These are phyloP conservation scores for Fusarium nisikadoi DNA, from an alignment of 2,329 filamentous ascomycete species.

Conservation along the genomic window DNA sequence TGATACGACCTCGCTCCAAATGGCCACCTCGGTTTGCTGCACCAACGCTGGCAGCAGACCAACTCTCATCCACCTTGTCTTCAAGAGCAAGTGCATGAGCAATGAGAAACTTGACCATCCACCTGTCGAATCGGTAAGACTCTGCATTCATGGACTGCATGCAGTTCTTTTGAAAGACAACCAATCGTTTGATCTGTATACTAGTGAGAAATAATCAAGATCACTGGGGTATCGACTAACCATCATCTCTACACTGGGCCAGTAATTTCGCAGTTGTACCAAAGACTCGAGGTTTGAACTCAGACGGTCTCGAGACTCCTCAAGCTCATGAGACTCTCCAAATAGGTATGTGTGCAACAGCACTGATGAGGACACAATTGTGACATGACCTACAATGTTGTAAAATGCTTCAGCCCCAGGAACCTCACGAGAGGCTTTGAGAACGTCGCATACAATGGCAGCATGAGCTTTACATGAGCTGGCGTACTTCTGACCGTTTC, in stretches of 20 bases:
- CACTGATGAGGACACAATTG: slow-evolving; percentile 50
- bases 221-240: slow-evolving; percentile 4
- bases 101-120: slow-evolving; percentile 58
- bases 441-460: slow-evolving; percentile 44
- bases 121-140: slow-evolving; percentile 57
- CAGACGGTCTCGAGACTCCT: slow-evolving; percentile 38
- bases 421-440: slow-evolving; percentile 41
- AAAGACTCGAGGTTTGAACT: slow-evolving; percentile 49
- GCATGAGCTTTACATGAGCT: slow-evolving; percentile 47
- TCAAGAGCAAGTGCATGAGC: slow-evolving; percentile 48
- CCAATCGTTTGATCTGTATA: slow-evolving; percentile 46
- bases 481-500: slow-evolving; percentile 46
- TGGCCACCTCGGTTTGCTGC: slow-evolving; percentile 3
- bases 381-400: slow-evolving; percentile 50
- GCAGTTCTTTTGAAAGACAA: slow-evolving; percentile 49
- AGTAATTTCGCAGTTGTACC: slow-evolving; percentile 47
- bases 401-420: slow-evolving; percentile 45
- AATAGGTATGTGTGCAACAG: slow-evolving; percentile 49
- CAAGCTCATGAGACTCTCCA: slow-evolving; percentile 46
- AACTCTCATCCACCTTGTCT: slow-evolving; percentile 46
- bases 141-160: slow-evolving; percentile 42
- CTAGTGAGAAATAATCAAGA: neutral
- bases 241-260: slow-evolving; percentile 50
- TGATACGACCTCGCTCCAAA: slow-evolving; percentile 35
- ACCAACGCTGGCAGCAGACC: neutral